Conservation (phyloP, 1,139 yeast species). For the Taphrina communis region DNA sequence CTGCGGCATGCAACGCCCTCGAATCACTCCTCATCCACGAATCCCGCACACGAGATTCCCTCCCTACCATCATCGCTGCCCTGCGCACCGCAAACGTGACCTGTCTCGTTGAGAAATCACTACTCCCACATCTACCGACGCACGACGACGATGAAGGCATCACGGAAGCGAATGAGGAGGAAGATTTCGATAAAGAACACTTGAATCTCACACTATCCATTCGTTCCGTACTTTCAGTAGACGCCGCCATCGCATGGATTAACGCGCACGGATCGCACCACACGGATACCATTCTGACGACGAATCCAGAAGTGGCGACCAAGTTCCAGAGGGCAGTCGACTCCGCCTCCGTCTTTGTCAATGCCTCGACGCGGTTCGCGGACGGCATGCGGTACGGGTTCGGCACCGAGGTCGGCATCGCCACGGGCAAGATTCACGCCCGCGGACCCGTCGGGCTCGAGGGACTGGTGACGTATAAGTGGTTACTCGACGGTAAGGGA, state of each 20-base stretch:
- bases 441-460: slow-evolving; percentile 98
- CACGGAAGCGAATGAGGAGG: slow-evolving; percentile 54
- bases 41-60: slow-evolving; percentile 53
- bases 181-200: slow-evolving; percentile 82
- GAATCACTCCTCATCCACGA: slow-evolving; percentile 80
- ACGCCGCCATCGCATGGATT: slow-evolving; percentile 80
- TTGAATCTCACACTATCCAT: slow-evolving; percentile 82
- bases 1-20: slow-evolving; percentile 97
- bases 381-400: slow-evolving; percentile 98
- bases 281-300: slow-evolving; percentile 90
- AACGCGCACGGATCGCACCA: slow-evolving; percentile 93
- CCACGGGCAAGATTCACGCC: slow-evolving; percentile 95
- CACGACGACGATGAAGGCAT: not conserved
- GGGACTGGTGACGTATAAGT: slow-evolving; percentile 94
- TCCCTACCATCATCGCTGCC: slow-evolving; percentile 55
- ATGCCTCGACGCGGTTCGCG: slow-evolving; percentile 94
- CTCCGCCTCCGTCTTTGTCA: slow-evolving; percentile 98
- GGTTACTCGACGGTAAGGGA: slow-evolving; percentile 34
- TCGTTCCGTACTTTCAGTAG: slow-evolving; percentile 62
- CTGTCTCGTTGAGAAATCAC: slow-evolving; percentile 56
- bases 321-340: slow-evolving; percentile 83
- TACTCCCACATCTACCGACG: slow-evolving; percentile 57
- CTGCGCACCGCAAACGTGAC: slow-evolving; percentile 72
- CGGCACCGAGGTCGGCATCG: slow-evolving; percentile 97
- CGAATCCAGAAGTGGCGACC: slow-evolving; percentile 70